Conservation (phyloP, 2,329 filamentous ascomycete genomes). For the Claviceps paspali region DNA sequence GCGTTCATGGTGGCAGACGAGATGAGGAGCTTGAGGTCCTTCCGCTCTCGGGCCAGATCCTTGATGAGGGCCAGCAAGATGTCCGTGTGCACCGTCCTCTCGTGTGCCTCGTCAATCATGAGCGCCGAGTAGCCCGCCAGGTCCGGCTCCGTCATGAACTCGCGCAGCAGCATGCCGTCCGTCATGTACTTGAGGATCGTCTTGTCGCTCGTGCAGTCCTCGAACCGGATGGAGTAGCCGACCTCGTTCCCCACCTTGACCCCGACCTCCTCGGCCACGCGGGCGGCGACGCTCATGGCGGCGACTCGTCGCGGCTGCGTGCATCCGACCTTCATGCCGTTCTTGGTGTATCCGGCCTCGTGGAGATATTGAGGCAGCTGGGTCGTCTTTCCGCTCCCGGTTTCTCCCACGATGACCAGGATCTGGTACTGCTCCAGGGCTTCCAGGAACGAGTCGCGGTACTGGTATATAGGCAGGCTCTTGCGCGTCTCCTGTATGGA, state of each 20-base stretch:
- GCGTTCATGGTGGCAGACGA: constrained; percentile 92
- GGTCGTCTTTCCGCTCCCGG: constrained; percentile 89
- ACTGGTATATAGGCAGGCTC: constrained; percentile 78
- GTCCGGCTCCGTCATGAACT: constrained; percentile 80
- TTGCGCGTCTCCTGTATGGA: constrained; percentile 87
- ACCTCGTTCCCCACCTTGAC: constrained; percentile 84
- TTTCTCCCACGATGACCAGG: constrained; percentile 86
- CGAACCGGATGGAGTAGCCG: constrained; percentile 88
- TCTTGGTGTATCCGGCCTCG: constrained; percentile 78
- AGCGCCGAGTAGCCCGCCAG: constrained; percentile 69
- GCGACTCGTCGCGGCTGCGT: constrained; percentile 92
- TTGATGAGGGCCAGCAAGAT: constrained; percentile 80
- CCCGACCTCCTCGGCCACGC: constrained; percentile 88
- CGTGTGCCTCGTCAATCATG: constrained; percentile 97
- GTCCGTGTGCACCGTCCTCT: constrained; percentile 81
- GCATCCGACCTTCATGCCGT: constrained; percentile 73
- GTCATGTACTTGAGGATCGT: constrained; percentile 94
- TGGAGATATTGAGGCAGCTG: constrained; percentile 89
- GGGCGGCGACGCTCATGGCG: constrained; percentile 92
- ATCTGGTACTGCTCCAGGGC: constrained; percentile 78
- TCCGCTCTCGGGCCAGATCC: constrained; percentile 68
- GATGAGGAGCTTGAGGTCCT: constrained; percentile 79
- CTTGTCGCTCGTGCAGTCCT: constrained; percentile 81
- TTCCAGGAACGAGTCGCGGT: constrained; percentile 70
- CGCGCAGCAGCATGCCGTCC: constrained; percentile 83